Base-by-base conservation (phyloP, 371 early-diverging fungal species). In the Rhizopus arrhizus region DNA sequence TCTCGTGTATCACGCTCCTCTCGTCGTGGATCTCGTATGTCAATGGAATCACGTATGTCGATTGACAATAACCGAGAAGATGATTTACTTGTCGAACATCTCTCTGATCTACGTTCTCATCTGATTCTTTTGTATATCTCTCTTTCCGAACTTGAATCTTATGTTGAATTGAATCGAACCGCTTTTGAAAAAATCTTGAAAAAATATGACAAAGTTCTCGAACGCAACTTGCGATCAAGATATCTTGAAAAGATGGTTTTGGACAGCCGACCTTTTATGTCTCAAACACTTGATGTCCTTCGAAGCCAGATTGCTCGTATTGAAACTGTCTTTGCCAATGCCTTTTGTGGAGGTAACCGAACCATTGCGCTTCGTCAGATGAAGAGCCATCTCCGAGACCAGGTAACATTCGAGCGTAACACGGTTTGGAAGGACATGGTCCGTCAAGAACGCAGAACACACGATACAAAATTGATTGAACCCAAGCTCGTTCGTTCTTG, bases 111-210 rank as follows among this genome's bases (percentile, higher is more conserved):
- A 34, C 58, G 69, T 10, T 85, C 82, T n/a, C 79, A 70, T 16
- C 56, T 72, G 28, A 77, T 85, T 58, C 83, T 89, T 52, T 72
- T 91, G 50, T 94, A 88, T 65, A 88, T 94, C 36, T 77, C 84
- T 52, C 74, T 96, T 3, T 87, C 87, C 34, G 95, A 95, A 61
- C 84, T 97, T 9, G 87, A 92, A 49, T 87, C 94, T 29, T 99
- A 90, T 66, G 89, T 89, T 28, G 89, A 93, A 56, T 81, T 97
- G 47, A 98, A 99, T 82, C 80, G 86, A 48, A 95, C 91, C 1
- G 97, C 97, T 4, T 97, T 99, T 73, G 81, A 88, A 68, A 99
- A 96, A 77, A 93, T 97, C 65, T 76, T 98, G n/a, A 97, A 97
- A 72, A 97, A 98, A 75, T 93, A 90, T 66, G 98, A 98, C 80